Evolutionary conservation across 805 yeast genomes (phyloP).

Genomic region (Starmera amethionina): DNA sequence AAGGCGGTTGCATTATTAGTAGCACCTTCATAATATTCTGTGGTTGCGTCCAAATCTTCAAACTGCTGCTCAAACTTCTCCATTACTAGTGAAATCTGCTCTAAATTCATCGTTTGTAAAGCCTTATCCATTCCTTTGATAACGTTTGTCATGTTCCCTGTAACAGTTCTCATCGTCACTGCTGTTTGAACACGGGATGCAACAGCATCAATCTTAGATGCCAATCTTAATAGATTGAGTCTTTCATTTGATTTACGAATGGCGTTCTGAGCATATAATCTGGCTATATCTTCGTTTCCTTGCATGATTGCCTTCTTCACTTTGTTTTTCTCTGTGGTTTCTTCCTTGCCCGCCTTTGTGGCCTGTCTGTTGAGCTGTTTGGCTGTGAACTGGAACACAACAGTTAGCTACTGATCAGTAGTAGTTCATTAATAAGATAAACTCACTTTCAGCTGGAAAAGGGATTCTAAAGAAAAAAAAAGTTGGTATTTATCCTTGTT

Average conservation of each 20-base stretch:
- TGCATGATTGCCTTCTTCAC: constrained; percentile 80
- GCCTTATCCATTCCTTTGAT: constrained; percentile 96
- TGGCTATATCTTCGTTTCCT: constrained; percentile 88
- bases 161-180: constrained; percentile 92
- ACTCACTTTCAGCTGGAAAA: constrained; percentile 49
- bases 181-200: constrained; percentile 96
- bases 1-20: constrained; percentile 83
- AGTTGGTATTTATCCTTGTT: too few relatives aligned
- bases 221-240: constrained; percentile 66
- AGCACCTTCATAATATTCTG: constrained; percentile 86
- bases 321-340: constrained; percentile 74
- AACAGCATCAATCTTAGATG: constrained; percentile 91
- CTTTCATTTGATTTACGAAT: constrained; percentile 85
- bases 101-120: constrained; percentile 89
- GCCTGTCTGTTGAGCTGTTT: constrained; percentile 90
- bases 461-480: constrained; percentile 33
- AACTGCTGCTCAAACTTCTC: constrained; percentile 94
- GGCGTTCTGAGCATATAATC: constrained; percentile 91
- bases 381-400: constrained; percentile 65
- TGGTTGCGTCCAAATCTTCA: constrained; percentile 89
- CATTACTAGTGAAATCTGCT: constrained; percentile 88
- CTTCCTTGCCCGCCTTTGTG: constrained; percentile 83
- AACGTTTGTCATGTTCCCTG: constrained; percentile 88
- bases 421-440: constrained; percentile 1
- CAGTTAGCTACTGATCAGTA: constrained; percentile 5